A percentile compares a stretch with the other conserved stretches of the same genome.
Conservation (phyloP, 352 stramenopile genomes). For the Phytophthora brassicae region DNA sequence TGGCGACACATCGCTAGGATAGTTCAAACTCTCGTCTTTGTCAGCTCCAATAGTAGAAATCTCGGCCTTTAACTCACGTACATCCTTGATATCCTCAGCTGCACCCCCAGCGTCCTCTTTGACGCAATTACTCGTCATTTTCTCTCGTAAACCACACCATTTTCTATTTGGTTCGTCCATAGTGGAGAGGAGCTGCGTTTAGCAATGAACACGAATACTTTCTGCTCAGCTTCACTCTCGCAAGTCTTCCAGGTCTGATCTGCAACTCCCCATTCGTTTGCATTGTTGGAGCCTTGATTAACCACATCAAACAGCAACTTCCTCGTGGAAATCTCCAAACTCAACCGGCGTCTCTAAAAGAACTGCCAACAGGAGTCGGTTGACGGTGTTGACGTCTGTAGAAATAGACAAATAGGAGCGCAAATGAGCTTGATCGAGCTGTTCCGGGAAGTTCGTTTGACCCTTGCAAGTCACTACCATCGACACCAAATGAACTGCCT, state of each 20-base stretch:
- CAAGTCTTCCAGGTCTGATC: conserved; percentile 38
- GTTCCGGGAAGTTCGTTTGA: conserved; percentile 56
- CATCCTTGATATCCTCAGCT: background rate
- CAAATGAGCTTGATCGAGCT: conserved; percentile 70
- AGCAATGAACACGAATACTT: conserved; percentile 27
- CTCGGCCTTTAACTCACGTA: background rate
- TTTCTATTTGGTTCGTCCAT: conserved; percentile 25
- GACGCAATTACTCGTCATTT: conserved; percentile 7
- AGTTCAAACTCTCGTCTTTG: background rate
- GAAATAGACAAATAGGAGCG: conserved; percentile 36
- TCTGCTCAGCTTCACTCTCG: conserved; percentile 34
- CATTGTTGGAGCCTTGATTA: background rate
- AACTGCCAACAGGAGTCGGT: conserved; percentile 52
- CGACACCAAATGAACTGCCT: conserved; percentile 62
- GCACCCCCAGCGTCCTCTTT: background rate
- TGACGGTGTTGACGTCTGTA: conserved; percentile 2
- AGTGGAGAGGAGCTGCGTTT: conserved; percentile 25
- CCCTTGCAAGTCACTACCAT: conserved; percentile 62
- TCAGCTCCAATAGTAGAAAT: background rate
- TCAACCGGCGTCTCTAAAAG: conserved; percentile 53
- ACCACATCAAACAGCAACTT: conserved; percentile 38
- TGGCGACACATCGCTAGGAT: conserved; percentile 7
- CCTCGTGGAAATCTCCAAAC: conserved; percentile 52
- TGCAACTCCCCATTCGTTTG: conserved; percentile 21
- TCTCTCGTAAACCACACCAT: conserved; percentile 23